These are phyloP conservation scores for Ziziphus jujuba DNA, from an alignment of 306 rosid genomes.

Conservation along the genomic window DNA sequence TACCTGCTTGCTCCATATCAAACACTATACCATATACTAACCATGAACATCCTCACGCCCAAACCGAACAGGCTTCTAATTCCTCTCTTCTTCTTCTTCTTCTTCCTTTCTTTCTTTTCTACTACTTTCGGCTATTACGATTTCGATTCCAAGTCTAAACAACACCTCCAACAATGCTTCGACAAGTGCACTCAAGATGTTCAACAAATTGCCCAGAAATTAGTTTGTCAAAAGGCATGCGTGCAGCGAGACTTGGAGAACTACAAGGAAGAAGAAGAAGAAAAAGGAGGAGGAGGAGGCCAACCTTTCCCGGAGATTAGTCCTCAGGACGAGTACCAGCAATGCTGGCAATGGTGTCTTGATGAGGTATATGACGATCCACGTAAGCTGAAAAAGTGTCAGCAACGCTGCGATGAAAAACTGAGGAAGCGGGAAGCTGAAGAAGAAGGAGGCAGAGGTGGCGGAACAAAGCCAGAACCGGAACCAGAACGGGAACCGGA, in stretches of 20 bases:
- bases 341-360: conserved; percentile 11
- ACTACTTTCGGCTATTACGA: background rate
- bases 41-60: background rate
- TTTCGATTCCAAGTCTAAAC: no score
- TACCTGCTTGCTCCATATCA: no score
- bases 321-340: conserved; percentile 3
- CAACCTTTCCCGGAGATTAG: background rate
- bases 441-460: background rate
- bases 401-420: conserved; percentile 2
- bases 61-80: conserved; percentile 11
- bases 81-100: conserved; percentile 8
- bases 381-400: conserved; percentile 4
- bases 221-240: no score
- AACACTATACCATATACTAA: background rate
- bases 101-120: conserved; percentile 10
- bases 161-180: no score
- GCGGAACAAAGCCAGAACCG: no score
- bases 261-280: no score
- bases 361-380: background rate
- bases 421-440: background rate
- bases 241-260: no score
- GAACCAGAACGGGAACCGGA: no score
- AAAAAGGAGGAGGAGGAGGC: background rate
- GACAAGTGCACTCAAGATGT: no score
- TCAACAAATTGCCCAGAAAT: no score